Conservation (phyloP, 192 early-diverging fungal genomes). For the Coemansia sp. region DNA sequence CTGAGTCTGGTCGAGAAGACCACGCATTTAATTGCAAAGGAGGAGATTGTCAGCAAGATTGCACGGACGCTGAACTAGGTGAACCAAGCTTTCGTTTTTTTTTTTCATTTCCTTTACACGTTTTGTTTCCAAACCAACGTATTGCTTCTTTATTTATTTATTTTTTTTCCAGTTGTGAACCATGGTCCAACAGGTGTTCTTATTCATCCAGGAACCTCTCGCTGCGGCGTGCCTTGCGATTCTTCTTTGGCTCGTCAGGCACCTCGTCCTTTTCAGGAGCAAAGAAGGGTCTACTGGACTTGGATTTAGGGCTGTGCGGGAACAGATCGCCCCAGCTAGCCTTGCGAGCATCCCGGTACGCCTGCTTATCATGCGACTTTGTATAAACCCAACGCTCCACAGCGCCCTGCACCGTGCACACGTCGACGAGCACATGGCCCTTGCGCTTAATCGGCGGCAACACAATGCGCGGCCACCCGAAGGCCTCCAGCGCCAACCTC, state of each 20-base stretch:
- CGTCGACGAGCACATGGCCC: slow-evolving; percentile 72
- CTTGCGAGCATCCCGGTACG: slow-evolving; percentile 74
- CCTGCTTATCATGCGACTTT: slow-evolving; percentile 65
- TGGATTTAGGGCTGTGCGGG: slow-evolving; percentile 63
- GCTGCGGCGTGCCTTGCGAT: slow-evolving; percentile 11
- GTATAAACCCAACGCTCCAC: slow-evolving; percentile 70
- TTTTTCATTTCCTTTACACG: neutral
- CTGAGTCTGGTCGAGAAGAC: slow-evolving; percentile 95
- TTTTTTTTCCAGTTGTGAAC: neutral
- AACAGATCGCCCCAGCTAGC: slow-evolving; percentile 81
- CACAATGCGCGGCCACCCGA: slow-evolving; percentile 68
- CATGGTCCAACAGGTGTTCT: too few species aligned
- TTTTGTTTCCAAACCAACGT: neutral
- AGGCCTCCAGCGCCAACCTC: slow-evolving; percentile 44
- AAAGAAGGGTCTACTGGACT: slow-evolving; percentile 14
- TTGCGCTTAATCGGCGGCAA: slow-evolving; percentile 75
- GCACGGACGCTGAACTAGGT: slow-evolving; percentile 52
- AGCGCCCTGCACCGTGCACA: slow-evolving; percentile 54
- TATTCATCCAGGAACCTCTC: neutral
- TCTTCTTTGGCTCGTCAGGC: slow-evolving; percentile 8
- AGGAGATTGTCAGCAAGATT: slow-evolving; percentile 87
- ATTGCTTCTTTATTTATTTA: too few species aligned
- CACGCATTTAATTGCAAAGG: slow-evolving; percentile 84
- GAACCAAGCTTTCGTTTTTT: slow-evolving; percentile 11
- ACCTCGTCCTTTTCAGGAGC: slow-evolving; percentile 2